Base-by-base conservation (phyloP, 148 eudicot genomes). In the Nepenthes mirabilis region DNA sequence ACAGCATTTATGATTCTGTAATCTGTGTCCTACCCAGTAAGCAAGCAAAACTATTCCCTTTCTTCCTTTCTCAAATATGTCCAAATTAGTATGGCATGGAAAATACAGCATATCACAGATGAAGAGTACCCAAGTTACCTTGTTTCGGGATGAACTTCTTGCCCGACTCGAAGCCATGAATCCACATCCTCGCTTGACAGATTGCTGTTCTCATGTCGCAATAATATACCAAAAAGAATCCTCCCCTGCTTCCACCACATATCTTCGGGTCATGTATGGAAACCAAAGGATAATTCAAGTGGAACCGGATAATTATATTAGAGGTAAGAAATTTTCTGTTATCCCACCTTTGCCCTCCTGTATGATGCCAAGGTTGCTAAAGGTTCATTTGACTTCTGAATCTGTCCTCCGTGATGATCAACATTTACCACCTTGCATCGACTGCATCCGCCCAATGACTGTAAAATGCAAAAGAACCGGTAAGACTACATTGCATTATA, bases 381-480 rank as follows among this genome's bases (percentile, higher is more conserved):
- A 58, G 98, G 98, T 63, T 91, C 98, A 3, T 71, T 85, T 43
- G 80, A 76, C 65, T 80, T 84, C 56, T 69, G 72, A 68, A 88
- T 69, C 13, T 59, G 62, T 57, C 84, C 90, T 36, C 67, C 79
- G 57, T 76, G 68, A 47, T 69, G 61, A 71, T 65, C 78, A 61
- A 85, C 66, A 76, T 91, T 91, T 57, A 91, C 80, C 98, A 91
- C 88, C 69, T 88, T 88, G 77, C 98, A 91, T 33, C 98, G 88
- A 58, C 85, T 91, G 81, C 98, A 91, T 70, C 98, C 96, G 58
- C 98, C 98, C 51, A 88, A 49, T 2, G 94, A 85, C 98, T 91
- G 76, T 56, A 57, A 59, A 63, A 56, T 43, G 52, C 60, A 69
- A 65, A 52, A 1, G 14, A 55, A 34, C 36, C 12, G 5, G 58